These are phyloP conservation scores for Ceratobasidium sp. DNA, from an alignment of 1,284 basidiomycete species.

Conservation along the genomic window DNA sequence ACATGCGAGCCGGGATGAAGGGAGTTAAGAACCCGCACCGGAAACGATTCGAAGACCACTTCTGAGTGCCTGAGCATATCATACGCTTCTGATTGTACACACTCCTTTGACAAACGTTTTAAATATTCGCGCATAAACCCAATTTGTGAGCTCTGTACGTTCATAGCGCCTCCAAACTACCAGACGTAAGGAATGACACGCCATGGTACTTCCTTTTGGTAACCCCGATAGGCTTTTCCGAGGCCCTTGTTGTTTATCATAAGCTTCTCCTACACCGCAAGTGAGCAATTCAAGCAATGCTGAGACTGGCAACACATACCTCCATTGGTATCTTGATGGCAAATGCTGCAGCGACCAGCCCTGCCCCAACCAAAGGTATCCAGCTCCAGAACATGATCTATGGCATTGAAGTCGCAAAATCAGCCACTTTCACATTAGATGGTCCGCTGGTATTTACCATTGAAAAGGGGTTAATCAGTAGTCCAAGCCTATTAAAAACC, in stretches of 20 bases:
- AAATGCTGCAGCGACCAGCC: not conserved
- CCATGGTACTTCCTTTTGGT: slow-evolving; percentile 13
- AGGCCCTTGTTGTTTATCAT: slow-evolving; percentile 13
- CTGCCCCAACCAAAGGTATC: slow-evolving; percentile 18
- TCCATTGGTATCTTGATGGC: slow-evolving; percentile 40
- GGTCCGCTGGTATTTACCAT: not conserved
- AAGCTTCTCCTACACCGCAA: slow-evolving; percentile 19
- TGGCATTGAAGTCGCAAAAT: not conserved
- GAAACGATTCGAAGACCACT: not conserved
- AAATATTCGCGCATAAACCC: too few relatives aligned
- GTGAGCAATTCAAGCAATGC: not conserved
- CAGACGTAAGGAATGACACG: slow-evolving; percentile 40
- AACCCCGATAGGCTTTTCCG: not conserved
- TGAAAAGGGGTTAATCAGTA: not conserved
- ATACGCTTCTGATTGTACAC: not conserved
- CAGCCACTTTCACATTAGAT: not conserved
- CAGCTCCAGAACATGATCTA: slow-evolving; percentile 36
- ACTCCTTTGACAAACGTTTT: not conserved
- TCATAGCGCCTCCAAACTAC: slow-evolving; percentile 24
- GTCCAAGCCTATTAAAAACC: not conserved
- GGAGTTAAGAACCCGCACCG: not conserved
- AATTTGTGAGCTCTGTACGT: too few relatives aligned
- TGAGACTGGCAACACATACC: not conserved
- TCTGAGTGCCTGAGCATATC: not conserved
- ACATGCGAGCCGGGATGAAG: slow-evolving; percentile 47